Evolutionary conservation across 305 asterid species (phyloP).

Genomic region (Fraxinus xanthoxyloides): DNA sequence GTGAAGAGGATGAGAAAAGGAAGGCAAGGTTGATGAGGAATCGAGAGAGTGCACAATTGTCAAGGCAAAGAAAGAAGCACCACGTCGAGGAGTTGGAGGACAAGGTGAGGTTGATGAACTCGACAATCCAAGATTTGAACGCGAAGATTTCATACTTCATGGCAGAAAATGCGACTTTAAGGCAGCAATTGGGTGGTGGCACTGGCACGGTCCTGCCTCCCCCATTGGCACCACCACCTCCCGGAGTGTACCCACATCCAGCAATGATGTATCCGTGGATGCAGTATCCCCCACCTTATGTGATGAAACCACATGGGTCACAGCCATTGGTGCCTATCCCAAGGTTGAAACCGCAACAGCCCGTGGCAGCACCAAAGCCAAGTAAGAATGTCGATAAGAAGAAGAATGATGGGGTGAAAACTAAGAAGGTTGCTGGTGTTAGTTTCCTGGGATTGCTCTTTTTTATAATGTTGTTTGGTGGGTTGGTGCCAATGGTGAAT

Average conservation of each 20-base stretch:
- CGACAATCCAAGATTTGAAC: slow-evolving; percentile 90
- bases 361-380: slow-evolving; percentile 44
- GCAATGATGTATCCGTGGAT: slow-evolving; percentile 91
- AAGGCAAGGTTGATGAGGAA: slow-evolving; percentile 88
- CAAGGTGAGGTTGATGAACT: slow-evolving; percentile 80
- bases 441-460: slow-evolving; percentile 84
- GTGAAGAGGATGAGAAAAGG: slow-evolving; percentile 76
- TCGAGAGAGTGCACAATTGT: slow-evolving; percentile 93
- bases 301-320: slow-evolving; percentile 95
- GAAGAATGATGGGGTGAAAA: slow-evolving; percentile 66
- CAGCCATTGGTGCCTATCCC: slow-evolving; percentile 96
- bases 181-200: slow-evolving; percentile 70
- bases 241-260: slow-evolving; percentile 65
- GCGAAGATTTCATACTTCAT: slow-evolving; percentile 66
- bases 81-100: slow-evolving; percentile 95
- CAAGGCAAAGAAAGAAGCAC: slow-evolving; percentile 93
- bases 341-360: slow-evolving; percentile 70
- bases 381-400: slow-evolving; percentile 62
- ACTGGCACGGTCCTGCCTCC: slow-evolving; percentile 47
- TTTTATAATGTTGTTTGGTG: slow-evolving; percentile 74
- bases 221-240: slow-evolving; percentile 50
- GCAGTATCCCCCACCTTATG: slow-evolving; percentile 75
- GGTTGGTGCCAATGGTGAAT: slow-evolving; percentile 80
- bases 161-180: slow-evolving; percentile 73
- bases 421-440: slow-evolving; percentile 88